Conservation (phyloP, 192 early-diverging fungal species). For the Coemansia sp. region DNA sequence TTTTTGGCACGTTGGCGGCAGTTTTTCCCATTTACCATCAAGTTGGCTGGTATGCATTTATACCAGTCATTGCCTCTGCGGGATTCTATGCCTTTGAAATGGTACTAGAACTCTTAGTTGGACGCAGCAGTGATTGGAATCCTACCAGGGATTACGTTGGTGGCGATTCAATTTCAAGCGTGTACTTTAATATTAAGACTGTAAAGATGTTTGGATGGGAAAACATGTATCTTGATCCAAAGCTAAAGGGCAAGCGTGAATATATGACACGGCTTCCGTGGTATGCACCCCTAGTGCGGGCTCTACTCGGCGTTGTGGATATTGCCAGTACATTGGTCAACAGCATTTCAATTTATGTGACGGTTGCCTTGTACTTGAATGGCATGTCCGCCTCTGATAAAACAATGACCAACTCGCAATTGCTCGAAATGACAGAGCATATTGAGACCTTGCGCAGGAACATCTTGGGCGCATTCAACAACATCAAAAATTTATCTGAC, state of each 20-base stretch:
- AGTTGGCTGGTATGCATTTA: not conserved
- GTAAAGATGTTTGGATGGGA: slow-evolving; percentile 14
- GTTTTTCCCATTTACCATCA: not conserved
- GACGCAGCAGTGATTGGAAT: not conserved
- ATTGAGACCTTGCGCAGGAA: not conserved
- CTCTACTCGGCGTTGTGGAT: not conserved
- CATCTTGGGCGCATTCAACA: not conserved
- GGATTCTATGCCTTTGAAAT: not conserved
- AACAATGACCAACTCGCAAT: not conserved
- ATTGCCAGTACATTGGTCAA: not conserved
- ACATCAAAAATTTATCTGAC: not conserved
- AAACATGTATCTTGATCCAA: not conserved
- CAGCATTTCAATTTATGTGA: slow-evolving; percentile 2
- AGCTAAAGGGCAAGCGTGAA: not conserved
- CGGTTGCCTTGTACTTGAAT: not conserved
- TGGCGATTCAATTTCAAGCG: not conserved
- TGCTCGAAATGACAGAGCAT: not conserved
- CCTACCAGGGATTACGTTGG: not conserved
- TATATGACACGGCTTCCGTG: not conserved
- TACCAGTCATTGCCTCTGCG: not conserved
- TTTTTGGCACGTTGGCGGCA: not conserved
- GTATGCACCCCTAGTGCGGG: not conserved
- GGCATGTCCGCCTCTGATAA: not conserved
- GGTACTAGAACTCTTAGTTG: not conserved
- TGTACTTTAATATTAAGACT: not conserved